phyloP scores from a whole-genome alignment of 1,284 basidiomycete species.

The Coniferiporia sulphurascens region DNA sequence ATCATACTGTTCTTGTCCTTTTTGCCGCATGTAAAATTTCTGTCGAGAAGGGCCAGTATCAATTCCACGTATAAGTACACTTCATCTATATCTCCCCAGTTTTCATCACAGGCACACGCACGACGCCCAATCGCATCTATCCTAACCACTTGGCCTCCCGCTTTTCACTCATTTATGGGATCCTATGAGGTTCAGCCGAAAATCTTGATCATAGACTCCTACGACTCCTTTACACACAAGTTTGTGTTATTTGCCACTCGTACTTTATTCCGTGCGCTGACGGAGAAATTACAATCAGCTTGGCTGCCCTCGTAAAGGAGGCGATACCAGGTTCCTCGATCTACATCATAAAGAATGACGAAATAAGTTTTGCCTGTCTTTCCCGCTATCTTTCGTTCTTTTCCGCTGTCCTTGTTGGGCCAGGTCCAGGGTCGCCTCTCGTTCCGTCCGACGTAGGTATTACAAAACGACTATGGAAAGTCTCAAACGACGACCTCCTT shows the following conservation, averaged over 20 bases:
- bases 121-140: too few relatives aligned
- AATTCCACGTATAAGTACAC: too few relatives aligned
- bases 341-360: conserved; percentile 70
- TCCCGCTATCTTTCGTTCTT: conserved; percentile 51
- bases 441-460: conserved; percentile 59
- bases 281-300: conserved; percentile 32
- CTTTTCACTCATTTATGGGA: conserved; percentile 3
- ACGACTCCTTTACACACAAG: conserved; percentile 87
- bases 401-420: conserved; percentile 68
- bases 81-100: too few relatives aligned
- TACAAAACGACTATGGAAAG: conserved; percentile 60
- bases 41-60: too few relatives aligned
- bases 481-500: conserved; percentile 45
- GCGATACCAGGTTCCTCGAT: conserved; percentile 55
- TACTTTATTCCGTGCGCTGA: background rate
- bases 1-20: too few relatives aligned
- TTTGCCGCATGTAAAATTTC: too few relatives aligned
- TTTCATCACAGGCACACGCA: too few relatives aligned
- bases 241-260: conserved; percentile 32
- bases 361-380: conserved; percentile 46
- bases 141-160: too few relatives aligned
- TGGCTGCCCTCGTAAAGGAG: conserved; percentile 57
- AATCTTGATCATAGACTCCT: conserved; percentile 73
- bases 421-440: conserved; percentile 78
- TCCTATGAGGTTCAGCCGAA: conserved; percentile 26